Conservation (phyloP, 2,329 filamentous ascomycete genomes). For the Raffaelea deltoideospora region DNA sequence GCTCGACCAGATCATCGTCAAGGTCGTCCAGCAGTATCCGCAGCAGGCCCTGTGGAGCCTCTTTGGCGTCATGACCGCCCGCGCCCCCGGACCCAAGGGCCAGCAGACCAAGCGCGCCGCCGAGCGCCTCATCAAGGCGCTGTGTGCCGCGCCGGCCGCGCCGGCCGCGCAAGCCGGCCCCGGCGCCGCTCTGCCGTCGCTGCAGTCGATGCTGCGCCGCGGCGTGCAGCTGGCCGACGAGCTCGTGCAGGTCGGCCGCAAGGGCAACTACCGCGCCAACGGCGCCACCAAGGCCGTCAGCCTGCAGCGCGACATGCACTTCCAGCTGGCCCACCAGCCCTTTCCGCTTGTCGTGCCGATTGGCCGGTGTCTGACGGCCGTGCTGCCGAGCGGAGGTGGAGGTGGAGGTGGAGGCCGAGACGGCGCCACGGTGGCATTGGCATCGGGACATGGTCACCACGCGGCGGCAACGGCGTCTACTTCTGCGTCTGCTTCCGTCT, state of each 20-base stretch:
- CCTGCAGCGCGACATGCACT: slow-evolving; percentile 61
- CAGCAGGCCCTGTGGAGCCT: slow-evolving; percentile 87
- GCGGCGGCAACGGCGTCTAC: background rate
- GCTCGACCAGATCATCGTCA: slow-evolving; percentile 65
- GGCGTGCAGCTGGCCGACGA: slow-evolving; percentile 36
- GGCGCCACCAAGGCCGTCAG: slow-evolving; percentile 56
- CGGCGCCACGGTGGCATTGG: background rate
- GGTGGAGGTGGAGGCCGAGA: background rate
- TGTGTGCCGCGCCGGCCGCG: background rate
- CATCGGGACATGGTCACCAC: too few species aligned
- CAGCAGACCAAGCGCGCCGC: slow-evolving; percentile 44
- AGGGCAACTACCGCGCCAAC: slow-evolving; percentile 69
- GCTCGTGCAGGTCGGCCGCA: slow-evolving; percentile 31
- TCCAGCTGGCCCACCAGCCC: slow-evolving; percentile 71
- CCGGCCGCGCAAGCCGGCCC: background rate
- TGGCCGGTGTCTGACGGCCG: slow-evolving; percentile 70
- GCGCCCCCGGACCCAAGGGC: slow-evolving; percentile 2
- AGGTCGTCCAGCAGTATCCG: slow-evolving; percentile 75
- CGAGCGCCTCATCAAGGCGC: slow-evolving; percentile 38
- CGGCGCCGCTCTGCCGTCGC: background rate
- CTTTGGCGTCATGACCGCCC: slow-evolving; percentile 60
- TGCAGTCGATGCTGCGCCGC: slow-evolving; percentile 14
- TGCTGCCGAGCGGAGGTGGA: slow-evolving; percentile 39
- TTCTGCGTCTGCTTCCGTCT: background rate
- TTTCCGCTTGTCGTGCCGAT: slow-evolving; percentile 80